Base-by-base conservation (phyloP, 2,329 filamentous ascomycete genomes). In the Aspergillus oerlinghausenensis region DNA sequence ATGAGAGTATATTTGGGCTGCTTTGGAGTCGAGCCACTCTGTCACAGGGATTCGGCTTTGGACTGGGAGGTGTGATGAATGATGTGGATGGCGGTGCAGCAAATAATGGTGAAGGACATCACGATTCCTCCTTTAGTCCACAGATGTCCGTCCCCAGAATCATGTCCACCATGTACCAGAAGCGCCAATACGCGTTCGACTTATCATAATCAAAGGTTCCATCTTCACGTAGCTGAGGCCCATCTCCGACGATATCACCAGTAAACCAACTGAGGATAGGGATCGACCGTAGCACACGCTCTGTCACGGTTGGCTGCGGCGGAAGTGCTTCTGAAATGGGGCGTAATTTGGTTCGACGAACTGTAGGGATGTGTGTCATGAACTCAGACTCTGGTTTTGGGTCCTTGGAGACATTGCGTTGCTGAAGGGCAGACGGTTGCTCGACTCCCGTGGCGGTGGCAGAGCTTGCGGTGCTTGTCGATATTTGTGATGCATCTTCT, bases 191-290 rank as follows among this genome's bases (percentile, higher is more conserved):
- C 54, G 80, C 64, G 60, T 81, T 82, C 6, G 84, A 84, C 49
- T 76, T 79, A 45, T 84, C 83, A 79, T 86, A 89, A 72, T 97
- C 92, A 65, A 96, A 78, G 8, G 67, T 68, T 2, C 77, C 77
- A 54, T 79, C 76, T 47, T 79, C 77, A 29, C 70, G 70, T 21
- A 79, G 61, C 58, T 74, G 68, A 8, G 77, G 76, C 1, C 77
- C 77, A 55, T 78, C 76, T 8, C 76, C 77, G 19, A 79, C 77
- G 42, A 79, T 76, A 54, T 77, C 76, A 28, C 73, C 86, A 49
- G 84, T 86, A 68, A 92, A 88, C 85, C 87, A 91, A 64, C 82
- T 83, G 59, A 91, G 75, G 59, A 91, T 80, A 2, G 88, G 88
- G 43, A 91, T 83, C 54, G 82, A 83, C 62, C 82, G 82, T 54